Evolutionary conservation across 129 eudicot species (phyloP).

Genomic region (Flaveria brownii): DNA sequence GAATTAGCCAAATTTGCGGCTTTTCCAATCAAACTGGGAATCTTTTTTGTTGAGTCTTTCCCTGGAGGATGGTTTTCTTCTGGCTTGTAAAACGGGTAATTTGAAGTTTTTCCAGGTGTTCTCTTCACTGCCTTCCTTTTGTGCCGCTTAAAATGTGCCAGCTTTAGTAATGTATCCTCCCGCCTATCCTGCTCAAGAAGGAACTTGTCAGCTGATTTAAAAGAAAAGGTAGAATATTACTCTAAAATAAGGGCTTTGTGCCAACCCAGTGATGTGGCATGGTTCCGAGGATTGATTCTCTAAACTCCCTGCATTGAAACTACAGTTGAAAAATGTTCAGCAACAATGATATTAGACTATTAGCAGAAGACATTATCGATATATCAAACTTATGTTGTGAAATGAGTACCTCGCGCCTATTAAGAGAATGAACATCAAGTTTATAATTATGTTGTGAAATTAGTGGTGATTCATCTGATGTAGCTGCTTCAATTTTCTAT

Average conservation of each 20-base stretch:
- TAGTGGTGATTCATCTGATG: constrained; percentile 75
- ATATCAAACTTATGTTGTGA: constrained; percentile 9
- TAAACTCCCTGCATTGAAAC: constrained; percentile 97
- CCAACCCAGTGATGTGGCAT: constrained; percentile 98
- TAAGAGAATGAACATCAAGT: constrained; percentile 90
- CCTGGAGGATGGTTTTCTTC: constrained; percentile 97
- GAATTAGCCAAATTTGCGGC: constrained; percentile 84
- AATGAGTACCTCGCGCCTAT: constrained; percentile 77
- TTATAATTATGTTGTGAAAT: constrained; percentile 98
- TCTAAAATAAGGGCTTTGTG: not conserved
- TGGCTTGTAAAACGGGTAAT: constrained; percentile 87
- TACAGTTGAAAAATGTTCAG: constrained; percentile 40
- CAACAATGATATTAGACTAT: not conserved
- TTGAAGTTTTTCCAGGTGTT: constrained; percentile 66
- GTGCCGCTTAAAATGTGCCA: constrained; percentile 91
- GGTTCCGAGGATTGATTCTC: constrained; percentile 91
- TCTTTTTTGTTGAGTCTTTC: constrained; percentile 72
- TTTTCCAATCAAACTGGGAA: constrained; percentile 78
- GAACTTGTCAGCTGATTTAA: constrained; percentile 18
- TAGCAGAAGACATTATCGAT: not conserved
- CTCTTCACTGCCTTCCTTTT: constrained; percentile 81
- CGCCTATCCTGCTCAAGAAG: constrained; percentile 72
- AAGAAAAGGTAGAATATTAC: not conserved
- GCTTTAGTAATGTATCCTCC: constrained; percentile 81
- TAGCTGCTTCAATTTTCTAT: constrained; percentile 70